phyloP scores from a whole-genome alignment of 2,329 filamentous ascomycete genomes.

The Calonectria fujianensis region DNA sequence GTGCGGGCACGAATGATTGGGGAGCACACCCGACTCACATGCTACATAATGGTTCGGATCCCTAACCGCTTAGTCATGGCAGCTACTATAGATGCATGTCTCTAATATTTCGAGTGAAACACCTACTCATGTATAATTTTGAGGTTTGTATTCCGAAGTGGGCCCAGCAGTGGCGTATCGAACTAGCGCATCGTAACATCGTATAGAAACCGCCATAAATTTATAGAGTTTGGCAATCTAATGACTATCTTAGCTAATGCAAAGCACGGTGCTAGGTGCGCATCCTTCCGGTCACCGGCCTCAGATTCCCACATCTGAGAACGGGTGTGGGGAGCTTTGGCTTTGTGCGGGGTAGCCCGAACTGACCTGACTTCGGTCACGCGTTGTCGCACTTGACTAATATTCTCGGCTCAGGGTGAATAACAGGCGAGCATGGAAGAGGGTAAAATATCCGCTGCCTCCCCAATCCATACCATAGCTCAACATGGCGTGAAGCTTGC shows the following conservation, averaged over 20 bases:
- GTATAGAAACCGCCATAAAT: background rate
- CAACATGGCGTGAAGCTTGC: background rate
- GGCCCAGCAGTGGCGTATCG: background rate
- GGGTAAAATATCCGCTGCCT: background rate
- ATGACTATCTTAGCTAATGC: background rate
- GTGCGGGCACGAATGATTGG: constrained; percentile 13
- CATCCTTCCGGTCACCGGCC: background rate
- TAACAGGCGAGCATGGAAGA: background rate
- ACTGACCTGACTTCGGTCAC: background rate
- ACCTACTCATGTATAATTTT: background rate
- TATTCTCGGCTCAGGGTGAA: background rate
- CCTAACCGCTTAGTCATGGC: background rate
- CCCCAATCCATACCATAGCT: background rate
- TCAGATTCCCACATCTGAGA: background rate
- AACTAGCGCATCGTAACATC: background rate
- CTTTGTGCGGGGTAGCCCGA: background rate
- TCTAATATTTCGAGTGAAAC: background rate
- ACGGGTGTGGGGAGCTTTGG: background rate
- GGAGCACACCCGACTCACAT: constrained; percentile 4
- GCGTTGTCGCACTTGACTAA: background rate
- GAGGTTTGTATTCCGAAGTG: too few relatives aligned
- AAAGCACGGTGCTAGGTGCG: background rate
- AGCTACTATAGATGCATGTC: background rate
- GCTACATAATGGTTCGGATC: background rate
- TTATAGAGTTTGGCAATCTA: background rate